Evolutionary conservation across 306 rosid genomes (phyloP), one percentile per base, ranked within the genome.

Genomic region (Pyrus pyrifolia): DNA sequence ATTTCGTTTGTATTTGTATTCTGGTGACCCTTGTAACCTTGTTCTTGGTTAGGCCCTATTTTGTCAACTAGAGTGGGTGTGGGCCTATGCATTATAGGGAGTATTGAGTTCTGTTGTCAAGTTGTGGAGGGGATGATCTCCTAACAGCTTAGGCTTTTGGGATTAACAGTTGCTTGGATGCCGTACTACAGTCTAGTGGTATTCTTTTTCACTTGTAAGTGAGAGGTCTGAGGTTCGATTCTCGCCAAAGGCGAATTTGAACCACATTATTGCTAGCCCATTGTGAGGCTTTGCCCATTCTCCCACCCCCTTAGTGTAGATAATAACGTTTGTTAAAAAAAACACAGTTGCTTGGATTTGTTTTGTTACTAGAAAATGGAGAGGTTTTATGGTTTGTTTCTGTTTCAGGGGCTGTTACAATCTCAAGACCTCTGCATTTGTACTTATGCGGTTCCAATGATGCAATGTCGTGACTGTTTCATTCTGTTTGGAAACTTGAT

Each of bases 81-180:
- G 19, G 19, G 19, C 33, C 35, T 49, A 70, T 23, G 51, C 18
- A 29, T 46, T 40, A 22, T 18, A 14, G 35, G 27, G 46, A 33
- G 70, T 33, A 13, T 35, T 33, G 25, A 10, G n/a, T 65, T 35
- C n/a, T 33, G 68, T 63, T 61, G 66, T 25, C 35, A 61, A 27
- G 35, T 60, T 60, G 65, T 60, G 9, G 22, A 27, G 19, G 42
- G 40, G 40, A 21, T 30, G n/a, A 19, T 66, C 49, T 65, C 27
- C 27, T 35, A 65, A 65, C 30, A 49, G 71, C 67, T 45, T 77
- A 73, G 81, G 79, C 70, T 35, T 21, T 65, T 35, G 25, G 27
- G 27, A 7, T 65, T 65, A 18, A 19, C 7, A 25, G 27, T 66
- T 31, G 22, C 45, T 35, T 19, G 70, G 15, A 35, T 35, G 40